phyloP scores from a whole-genome alignment of 257 asterid species.

The Gentiana straminea region DNA sequence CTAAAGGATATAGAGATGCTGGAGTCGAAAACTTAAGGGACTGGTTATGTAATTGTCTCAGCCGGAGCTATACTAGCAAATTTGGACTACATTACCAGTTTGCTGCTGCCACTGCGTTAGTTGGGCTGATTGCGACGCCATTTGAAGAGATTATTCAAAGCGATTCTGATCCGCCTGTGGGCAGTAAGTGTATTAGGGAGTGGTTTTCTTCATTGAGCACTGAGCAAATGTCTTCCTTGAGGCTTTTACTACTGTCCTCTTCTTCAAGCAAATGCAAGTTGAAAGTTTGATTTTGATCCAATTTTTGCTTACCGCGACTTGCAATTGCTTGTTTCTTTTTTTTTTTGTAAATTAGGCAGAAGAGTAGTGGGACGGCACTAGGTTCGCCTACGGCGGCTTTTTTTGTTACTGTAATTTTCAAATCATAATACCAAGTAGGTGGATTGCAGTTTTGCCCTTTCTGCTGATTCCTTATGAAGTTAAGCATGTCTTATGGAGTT shows the following conservation, averaged over 20 bases:
- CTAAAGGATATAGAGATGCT: conserved; percentile 46
- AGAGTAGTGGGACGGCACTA: too few species aligned
- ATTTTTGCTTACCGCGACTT: not conserved
- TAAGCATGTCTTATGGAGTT: too few species aligned
- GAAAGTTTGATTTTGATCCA: not conserved
- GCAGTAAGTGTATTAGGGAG: conserved; percentile 30
- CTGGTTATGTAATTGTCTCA: conserved; percentile 28
- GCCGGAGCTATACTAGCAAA: conserved; percentile 17
- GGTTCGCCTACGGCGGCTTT: too few species aligned
- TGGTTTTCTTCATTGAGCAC: conserved; percentile 54
- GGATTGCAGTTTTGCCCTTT: too few species aligned
- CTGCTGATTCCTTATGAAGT: too few species aligned
- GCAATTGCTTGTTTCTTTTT: not conserved
- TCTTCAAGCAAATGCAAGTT: conserved; percentile 11
- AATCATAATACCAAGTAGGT: too few species aligned
- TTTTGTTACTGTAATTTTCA: too few species aligned
- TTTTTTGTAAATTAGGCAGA: too few species aligned
- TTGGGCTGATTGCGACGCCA: conserved; percentile 31
- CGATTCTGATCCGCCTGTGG: conserved; percentile 15
- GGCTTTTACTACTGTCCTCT: conserved; percentile 14
- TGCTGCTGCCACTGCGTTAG: conserved; percentile 34
- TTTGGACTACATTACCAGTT: conserved; percentile 34
- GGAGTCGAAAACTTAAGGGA: conserved; percentile 43
- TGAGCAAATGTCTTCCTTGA: conserved; percentile 50
- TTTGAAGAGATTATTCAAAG: conserved; percentile 37